Evolutionary conservation across 2,329 filamentous ascomycete genomes (phyloP).

Genomic region (Fusarium sarcochroum): DNA sequence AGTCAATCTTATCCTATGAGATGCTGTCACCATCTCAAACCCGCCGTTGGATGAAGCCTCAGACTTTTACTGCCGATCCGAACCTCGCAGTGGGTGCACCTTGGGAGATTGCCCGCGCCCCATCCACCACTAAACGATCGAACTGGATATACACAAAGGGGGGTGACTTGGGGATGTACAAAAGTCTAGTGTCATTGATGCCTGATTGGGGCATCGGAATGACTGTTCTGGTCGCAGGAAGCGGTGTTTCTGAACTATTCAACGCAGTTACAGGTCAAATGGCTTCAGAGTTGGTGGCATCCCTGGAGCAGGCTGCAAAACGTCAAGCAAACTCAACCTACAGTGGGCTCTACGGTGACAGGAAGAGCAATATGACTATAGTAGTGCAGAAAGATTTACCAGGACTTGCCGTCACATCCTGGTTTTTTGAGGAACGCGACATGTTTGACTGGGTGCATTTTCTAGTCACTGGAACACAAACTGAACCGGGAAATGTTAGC

Average conservation of each 20-base stretch:
- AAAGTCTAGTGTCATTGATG: background rate
- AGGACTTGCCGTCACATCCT: background rate
- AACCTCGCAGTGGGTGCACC: background rate
- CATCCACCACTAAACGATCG: background rate
- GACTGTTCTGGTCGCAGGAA: background rate
- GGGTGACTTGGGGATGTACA: background rate
- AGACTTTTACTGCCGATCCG: background rate
- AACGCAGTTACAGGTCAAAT: background rate
- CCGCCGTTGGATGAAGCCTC: background rate
- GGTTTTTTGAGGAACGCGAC: background rate
- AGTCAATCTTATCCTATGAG: background rate
- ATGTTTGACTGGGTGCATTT: background rate
- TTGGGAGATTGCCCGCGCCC: background rate
- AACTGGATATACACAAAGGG: conserved; percentile 4
- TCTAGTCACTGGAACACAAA: background rate
- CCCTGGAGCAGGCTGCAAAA: background rate
- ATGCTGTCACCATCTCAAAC: background rate
- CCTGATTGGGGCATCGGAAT: background rate
- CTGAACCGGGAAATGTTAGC: background rate
- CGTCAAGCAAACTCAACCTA: background rate
- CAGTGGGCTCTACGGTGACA: background rate
- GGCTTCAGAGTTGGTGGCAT: background rate
- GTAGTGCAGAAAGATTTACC: background rate
- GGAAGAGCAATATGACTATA: background rate
- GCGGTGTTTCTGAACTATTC: background rate